Evolutionary conservation across 345 rosid genomes (phyloP), one percentile per base, ranked within the genome.

Genomic region (Heritiera littoralis): DNA sequence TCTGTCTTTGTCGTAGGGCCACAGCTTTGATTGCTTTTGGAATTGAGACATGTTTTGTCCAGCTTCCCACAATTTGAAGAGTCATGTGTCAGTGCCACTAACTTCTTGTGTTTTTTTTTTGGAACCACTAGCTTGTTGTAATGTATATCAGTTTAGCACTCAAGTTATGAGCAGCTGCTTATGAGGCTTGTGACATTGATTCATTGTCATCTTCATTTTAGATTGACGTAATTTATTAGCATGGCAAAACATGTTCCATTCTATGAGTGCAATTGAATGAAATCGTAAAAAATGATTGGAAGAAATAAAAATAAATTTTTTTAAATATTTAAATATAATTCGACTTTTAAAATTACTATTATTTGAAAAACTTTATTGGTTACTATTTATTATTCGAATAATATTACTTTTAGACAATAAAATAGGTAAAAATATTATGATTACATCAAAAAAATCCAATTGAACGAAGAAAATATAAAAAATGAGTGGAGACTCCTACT

Each of bases 41-140:
- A 49, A 28, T 7, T 49, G 32, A 71, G 75, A 71, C 75, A 49
- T 70, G 58, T 70, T 70, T 28, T 70, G 41, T 70, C 14, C 28
- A 52, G 46, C 75, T 23, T 15, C 75, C 52, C 46, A 30, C 28
- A 72, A 38, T 18, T 72, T 72, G 76, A 72, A 54, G 48, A 46
- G 63, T 18, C 48, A 9, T 15, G 9, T 61, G 23, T 55, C 9
- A 54, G 20, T 15, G 59, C 20, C 20, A 49, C 54, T 49, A 49
- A 4, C 14, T 49, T 11, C 2, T 49, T 51, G 1, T 23, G 0
- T 23, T 23, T n/a, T 23, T 23, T 23, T 23, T 23, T 23, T 23
- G 28, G 28, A 23, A 23, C 20, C 20, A 49, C 54, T 49, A 49
- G 14, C 14, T 49, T 11, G 5, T 49, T 51, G 2, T 56, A 18